phyloP scores from a whole-genome alignment of 192 early-diverging fungal genomes.

The Podila clonocystis region DNA sequence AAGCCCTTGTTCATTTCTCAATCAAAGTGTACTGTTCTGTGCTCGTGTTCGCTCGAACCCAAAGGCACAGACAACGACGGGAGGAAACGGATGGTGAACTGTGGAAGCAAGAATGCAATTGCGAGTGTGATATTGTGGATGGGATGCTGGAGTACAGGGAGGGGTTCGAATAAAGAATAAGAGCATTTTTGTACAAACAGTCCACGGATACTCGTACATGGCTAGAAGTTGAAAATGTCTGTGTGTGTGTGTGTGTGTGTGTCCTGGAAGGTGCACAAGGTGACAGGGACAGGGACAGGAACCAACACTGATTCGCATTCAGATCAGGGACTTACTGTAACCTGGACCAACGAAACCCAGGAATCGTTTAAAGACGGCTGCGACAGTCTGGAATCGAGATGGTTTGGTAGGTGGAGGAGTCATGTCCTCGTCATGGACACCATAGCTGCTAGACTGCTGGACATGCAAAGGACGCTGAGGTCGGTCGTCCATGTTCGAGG shows the following conservation, averaged over 20 bases:
- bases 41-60: too few relatives aligned
- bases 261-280: not conserved
- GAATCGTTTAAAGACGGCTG: constrained; percentile 36
- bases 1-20: too few relatives aligned
- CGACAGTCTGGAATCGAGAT: constrained; percentile 14
- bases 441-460: not conserved
- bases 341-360: constrained; percentile 57
- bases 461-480: not conserved
- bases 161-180: too few relatives aligned
- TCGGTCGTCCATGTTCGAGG: not conserved
- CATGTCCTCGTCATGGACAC: not conserved
- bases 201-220: too few relatives aligned
- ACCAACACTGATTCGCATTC: not conserved
- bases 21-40: too few relatives aligned
- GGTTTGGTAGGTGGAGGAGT: constrained; percentile 1
- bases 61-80: too few relatives aligned
- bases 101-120: too few relatives aligned
- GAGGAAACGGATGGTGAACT: too few relatives aligned
- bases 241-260: not conserved
- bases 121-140: too few relatives aligned
- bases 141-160: too few relatives aligned
- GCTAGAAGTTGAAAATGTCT: too few relatives aligned
- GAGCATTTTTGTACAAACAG: too few relatives aligned
- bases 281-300: not conserved
- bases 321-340: constrained; percentile 48